These are phyloP conservation scores for Lasiosphaeria miniovina DNA, from an alignment of 495 filamentous ascomycete genomes.

Conservation along the genomic window DNA sequence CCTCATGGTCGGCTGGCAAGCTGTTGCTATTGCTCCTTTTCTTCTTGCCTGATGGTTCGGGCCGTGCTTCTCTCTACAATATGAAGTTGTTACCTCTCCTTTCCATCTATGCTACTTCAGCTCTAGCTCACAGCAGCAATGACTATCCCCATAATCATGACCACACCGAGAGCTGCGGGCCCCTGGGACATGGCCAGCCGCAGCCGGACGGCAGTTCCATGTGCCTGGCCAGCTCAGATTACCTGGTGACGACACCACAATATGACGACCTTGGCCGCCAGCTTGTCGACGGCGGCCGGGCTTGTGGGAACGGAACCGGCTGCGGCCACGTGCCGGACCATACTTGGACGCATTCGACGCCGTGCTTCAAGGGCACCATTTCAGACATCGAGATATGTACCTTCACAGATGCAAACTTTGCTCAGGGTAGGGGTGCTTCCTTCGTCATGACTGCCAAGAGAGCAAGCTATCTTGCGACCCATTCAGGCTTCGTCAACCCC, in stretches of 20 bases:
- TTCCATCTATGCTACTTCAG: not conserved
- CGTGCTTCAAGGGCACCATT: constrained; percentile 23
- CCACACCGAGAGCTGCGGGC: not conserved
- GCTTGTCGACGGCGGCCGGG: not conserved
- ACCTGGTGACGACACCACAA: constrained; percentile 6
- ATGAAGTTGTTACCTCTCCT: constrained; percentile 11
- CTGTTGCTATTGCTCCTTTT: not conserved
- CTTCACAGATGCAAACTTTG: constrained; percentile 32
- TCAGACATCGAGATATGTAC: constrained; percentile 25
- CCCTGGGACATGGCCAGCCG: not conserved
- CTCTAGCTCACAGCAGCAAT: constrained; percentile 7
- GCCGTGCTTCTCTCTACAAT: not conserved
- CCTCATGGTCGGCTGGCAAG: not conserved
- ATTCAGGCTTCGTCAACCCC: constrained; percentile 25
- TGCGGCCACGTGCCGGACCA: constrained; percentile 14
- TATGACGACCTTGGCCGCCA: constrained; percentile 4
- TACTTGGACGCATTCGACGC: constrained; percentile 26
- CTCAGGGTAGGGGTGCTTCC: constrained; percentile 30
- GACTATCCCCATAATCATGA: not conserved
- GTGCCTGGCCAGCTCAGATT: constrained; percentile 5
- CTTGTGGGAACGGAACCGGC: constrained; percentile 16
- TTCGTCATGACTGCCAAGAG: constrained; percentile 27
- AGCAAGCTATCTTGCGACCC: constrained; percentile 23
- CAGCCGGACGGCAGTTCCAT: constrained; percentile 5
- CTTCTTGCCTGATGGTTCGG: not conserved